Evolutionary conservation across 208 protist species (phyloP), one percentile per base, ranked within the genome.

Genomic region (Herpetomonas muscarum): DNA sequence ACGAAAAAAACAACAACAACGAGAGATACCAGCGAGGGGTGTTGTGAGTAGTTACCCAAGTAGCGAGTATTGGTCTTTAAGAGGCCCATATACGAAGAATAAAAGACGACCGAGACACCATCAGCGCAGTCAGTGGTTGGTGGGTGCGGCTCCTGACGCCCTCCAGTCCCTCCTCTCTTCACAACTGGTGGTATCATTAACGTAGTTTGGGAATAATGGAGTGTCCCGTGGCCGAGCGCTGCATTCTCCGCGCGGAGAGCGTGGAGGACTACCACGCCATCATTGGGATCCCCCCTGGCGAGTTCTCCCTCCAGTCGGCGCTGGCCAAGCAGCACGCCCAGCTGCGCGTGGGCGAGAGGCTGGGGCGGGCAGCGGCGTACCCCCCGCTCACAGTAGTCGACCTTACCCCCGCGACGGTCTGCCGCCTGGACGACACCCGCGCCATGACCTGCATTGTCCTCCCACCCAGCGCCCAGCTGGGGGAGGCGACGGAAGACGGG

Each of bases 361-460:
- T 91, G 12, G 31, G 45, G 1, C 25, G 34, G 6, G 71, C 74
- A n/a, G 44, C 39, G 9, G 30, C 46, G 15, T 82, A 83, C 55
- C 79, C 76, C 3, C 54, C 48, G 10, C 54, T 92, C 30, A 63
- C 32, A 1, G 81, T 89, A 0, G 66, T 86, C 21, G 85, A 92
- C 55, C 55, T 88, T 2, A 65, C 74, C 17, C 85, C 85, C 0
- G 73, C 79, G 17, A 92, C 85, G 1, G 21, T 26, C 39, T 76
- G 73, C 41, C 28, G 31, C 3, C 54, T 88, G 7, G 61, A 34
- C 12, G 36, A 41, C 3, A 55, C 62, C 19, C 73, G 79, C 3
- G 51, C 36, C 13, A 77, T 70, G 0, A 92, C 81, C 10, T 64
- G 86, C 44, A 64, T 92, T 32, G 81, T 92, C 0, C 63, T 92